Evolutionary conservation across 2,329 filamentous ascomycete species (phyloP).

Genomic region (Phaeosphaeriaceae sp.): DNA sequence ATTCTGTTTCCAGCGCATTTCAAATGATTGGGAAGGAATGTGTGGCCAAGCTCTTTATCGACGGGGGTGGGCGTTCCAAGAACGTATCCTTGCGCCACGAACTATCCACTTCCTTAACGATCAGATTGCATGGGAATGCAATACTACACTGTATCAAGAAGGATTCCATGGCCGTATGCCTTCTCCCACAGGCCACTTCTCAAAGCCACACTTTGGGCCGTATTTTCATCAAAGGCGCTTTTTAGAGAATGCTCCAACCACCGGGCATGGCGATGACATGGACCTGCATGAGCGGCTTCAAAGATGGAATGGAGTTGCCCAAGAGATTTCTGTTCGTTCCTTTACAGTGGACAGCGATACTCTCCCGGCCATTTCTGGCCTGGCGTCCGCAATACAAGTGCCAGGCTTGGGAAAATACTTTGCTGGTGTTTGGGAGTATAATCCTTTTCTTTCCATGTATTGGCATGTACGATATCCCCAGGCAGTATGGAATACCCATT

Average conservation of each 20-base stretch:
- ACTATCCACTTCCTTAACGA: constrained; percentile 13
- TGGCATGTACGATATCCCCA: not conserved
- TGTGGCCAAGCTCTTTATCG: not conserved
- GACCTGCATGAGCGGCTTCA: not conserved
- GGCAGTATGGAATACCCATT: not conserved
- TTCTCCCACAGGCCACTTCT: not conserved
- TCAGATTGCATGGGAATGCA: constrained; percentile 26
- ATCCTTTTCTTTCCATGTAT: constrained; percentile 13
- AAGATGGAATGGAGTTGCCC: not conserved
- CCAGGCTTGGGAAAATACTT: constrained; percentile 10
- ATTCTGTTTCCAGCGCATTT: not conserved
- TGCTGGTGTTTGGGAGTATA: constrained; percentile 11
- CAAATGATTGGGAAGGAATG: not conserved
- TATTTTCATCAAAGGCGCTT: too few relatives aligned
- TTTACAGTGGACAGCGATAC: constrained; percentile 5
- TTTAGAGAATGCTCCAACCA: too few relatives aligned
- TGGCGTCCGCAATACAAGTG: constrained; percentile 4
- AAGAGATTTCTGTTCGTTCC: constrained; percentile 6
- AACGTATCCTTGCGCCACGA: constrained; percentile 15
- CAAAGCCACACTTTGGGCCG: not conserved
- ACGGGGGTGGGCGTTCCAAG: constrained; percentile 15
- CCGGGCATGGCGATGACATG: not conserved
- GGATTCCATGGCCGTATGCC: not conserved
- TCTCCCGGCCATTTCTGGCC: constrained; percentile 9
- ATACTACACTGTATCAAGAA: constrained; percentile 3